Percentiles rank a stretch among this genome's conserved stretches.
phyloP scores from a whole-genome alignment of 495 filamentous ascomycete genomes.

The Tuber indicum region DNA sequence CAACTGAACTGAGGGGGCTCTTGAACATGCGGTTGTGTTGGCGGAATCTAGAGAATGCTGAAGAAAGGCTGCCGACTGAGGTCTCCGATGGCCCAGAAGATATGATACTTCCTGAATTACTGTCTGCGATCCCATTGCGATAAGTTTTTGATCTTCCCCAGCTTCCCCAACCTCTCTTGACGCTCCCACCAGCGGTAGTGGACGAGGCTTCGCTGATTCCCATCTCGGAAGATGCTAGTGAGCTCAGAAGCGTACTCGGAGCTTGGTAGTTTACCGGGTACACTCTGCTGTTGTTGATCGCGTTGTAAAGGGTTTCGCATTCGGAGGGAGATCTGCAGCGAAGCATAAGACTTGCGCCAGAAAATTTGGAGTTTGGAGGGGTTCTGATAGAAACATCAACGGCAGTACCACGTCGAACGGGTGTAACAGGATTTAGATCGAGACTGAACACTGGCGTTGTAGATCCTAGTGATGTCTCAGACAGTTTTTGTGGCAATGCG shows the following conservation, averaged over 20 bases:
- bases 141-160: conserved; percentile 41
- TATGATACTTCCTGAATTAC: conserved; percentile 42
- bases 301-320: conserved; percentile 69
- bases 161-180: conserved; percentile 39
- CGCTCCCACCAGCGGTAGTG: conserved; percentile 23
- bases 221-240: conserved; percentile 33
- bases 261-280: conserved; percentile 36
- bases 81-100: conserved; percentile 50
- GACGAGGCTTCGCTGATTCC: conserved; percentile 31
- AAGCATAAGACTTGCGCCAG: conserved; percentile 75
- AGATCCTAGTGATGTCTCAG: conserved; percentile 22
- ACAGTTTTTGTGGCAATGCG: conserved; percentile 7
- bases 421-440: conserved; percentile 80
- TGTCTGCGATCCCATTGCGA: conserved; percentile 29
- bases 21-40: conserved; percentile 35
- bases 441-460: conserved; percentile 51
- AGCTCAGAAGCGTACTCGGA: conserved; percentile 27
- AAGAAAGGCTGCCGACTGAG: conserved; percentile 54
- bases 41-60: conserved; percentile 42
- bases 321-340: conserved; percentile 71
- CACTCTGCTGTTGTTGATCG: conserved; percentile 59
- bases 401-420: conserved; percentile 78
- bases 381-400: conserved; percentile 92
- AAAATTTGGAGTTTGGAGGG: conserved; percentile 62
- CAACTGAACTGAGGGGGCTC: conserved; percentile 32